phyloP scores from a whole-genome alignment of 495 filamentous ascomycete species.

The Amniculicola lignicola region DNA sequence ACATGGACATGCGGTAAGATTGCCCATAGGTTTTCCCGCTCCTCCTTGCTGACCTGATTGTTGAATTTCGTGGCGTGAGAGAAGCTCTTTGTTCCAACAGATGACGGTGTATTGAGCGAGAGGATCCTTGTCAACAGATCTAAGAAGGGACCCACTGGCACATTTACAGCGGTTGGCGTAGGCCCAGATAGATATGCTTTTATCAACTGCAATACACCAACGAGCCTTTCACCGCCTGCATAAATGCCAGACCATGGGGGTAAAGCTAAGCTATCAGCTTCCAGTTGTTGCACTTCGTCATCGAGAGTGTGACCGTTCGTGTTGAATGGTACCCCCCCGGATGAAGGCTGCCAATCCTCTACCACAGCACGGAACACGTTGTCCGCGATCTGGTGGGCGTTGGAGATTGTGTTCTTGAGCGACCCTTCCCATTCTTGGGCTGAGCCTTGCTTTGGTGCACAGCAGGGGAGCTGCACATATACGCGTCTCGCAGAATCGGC shows the following conservation, averaged over 20 bases:
- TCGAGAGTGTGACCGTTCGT: conserved; percentile 30
- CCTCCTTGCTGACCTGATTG: conserved; percentile 67
- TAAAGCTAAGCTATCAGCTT: conserved; percentile 51
- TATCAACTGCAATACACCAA: conserved; percentile 56
- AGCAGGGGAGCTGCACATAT: conserved; percentile 66
- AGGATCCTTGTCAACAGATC: conserved; percentile 67
- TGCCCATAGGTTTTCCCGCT: conserved; percentile 69
- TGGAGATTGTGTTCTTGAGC: conserved; percentile 55
- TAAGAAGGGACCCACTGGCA: conserved; percentile 62
- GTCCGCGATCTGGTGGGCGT: conserved; percentile 65
- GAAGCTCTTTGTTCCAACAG: conserved; percentile 24
- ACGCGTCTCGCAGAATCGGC: conserved; percentile 43
- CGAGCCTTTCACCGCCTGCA: conserved; percentile 65
- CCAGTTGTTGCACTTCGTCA: conserved; percentile 43
- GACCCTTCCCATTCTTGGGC: conserved; percentile 70
- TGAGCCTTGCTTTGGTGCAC: conserved; percentile 68
- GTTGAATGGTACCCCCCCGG: conserved; percentile 32
- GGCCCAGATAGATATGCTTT: conserved; percentile 55
- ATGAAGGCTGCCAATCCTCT: conserved; percentile 72
- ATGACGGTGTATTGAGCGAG: conserved; percentile 58
- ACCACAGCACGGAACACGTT: conserved; percentile 70
- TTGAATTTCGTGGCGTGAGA: conserved; percentile 51
- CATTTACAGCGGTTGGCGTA: conserved; percentile 57
- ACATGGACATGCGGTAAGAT: conserved; percentile 71
- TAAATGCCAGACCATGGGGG: conserved; percentile 67